These are phyloP conservation scores for Pisolithus tinctorius DNA, from an alignment of 768 basidiomycete genomes.

Conservation along the genomic window DNA sequence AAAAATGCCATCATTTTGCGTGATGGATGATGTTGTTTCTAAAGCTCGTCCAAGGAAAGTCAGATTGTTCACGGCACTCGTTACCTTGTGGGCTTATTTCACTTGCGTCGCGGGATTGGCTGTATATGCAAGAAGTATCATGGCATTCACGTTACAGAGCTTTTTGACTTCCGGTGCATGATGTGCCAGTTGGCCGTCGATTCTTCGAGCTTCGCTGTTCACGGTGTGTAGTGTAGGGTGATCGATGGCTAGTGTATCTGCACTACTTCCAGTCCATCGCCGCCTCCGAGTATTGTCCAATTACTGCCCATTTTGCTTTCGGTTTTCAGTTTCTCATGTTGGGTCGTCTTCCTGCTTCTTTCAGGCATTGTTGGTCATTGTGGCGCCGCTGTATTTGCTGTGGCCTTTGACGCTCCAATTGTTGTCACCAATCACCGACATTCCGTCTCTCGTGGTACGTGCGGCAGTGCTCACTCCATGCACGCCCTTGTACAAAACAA, in stretches of 20 bases:
- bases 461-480: conserved; percentile 43
- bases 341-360: conserved; percentile 10
- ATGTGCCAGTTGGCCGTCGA: not conserved
- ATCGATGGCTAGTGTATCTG: not conserved
- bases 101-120: too few relatives aligned
- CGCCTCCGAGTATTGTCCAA: conserved; percentile 18
- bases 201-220: too few relatives aligned
- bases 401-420: conserved; percentile 30
- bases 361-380: conserved; percentile 7
- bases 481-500: conserved; percentile 28
- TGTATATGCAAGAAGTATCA: not conserved
- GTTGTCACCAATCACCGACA: conserved; percentile 41
- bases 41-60: too few relatives aligned
- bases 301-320: conserved; percentile 16
- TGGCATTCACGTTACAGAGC: not conserved
- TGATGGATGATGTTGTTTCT: too few relatives aligned
- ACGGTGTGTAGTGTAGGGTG: too few relatives aligned
- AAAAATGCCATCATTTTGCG: too few relatives aligned
- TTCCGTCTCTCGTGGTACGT: conserved; percentile 34
- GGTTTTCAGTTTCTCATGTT: conserved; percentile 4
- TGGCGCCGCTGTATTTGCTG: conserved; percentile 16
- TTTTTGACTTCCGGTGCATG: not conserved
- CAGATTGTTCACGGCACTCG: too few relatives aligned
- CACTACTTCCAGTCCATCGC: not conserved
- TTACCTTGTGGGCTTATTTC: too few relatives aligned